These are phyloP conservation scores for Exophiala oligosperma DNA, from an alignment of 2,329 filamentous ascomycete species.

Conservation along the genomic window DNA sequence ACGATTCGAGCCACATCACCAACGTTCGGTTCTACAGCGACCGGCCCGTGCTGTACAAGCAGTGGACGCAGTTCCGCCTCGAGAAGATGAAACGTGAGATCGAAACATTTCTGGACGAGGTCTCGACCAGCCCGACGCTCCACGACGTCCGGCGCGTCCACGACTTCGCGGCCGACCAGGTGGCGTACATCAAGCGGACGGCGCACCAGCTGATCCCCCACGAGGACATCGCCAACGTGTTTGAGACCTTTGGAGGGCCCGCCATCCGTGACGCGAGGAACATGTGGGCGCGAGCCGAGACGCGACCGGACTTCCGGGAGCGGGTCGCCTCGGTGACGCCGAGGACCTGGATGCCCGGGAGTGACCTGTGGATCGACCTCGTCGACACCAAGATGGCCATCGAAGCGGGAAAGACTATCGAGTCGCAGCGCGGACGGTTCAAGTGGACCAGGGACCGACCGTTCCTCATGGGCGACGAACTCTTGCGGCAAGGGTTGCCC, in stretches of 20 bases:
- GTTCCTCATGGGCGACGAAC: slow-evolving; percentile 2
- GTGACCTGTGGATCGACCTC: slow-evolving; percentile 1
- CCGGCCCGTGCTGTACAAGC: slow-evolving; percentile 57
- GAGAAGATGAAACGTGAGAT: slow-evolving; percentile 26
- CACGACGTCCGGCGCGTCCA: slow-evolving; percentile 1
- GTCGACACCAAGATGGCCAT: background rate
- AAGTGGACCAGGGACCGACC: slow-evolving; percentile 1
- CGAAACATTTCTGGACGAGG: background rate
- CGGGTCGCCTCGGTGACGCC: background rate
- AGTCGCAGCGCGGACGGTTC: slow-evolving; percentile 4
- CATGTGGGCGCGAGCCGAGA: background rate
- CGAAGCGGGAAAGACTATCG: background rate
- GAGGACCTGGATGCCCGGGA: background rate
- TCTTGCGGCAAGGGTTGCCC: slow-evolving; percentile 2
- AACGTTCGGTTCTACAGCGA: slow-evolving; percentile 60
- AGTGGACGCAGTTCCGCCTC: slow-evolving; percentile 62
- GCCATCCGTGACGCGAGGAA: background rate
- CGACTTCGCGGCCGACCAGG: slow-evolving; percentile 3
- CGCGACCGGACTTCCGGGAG: background rate
- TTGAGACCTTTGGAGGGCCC: background rate
- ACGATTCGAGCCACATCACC: slow-evolving; percentile 61
- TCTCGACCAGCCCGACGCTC: background rate
- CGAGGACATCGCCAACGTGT: background rate
- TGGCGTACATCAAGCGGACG: slow-evolving; percentile 6
- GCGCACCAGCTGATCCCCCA: slow-evolving; percentile 1